Base-by-base conservation (phyloP, 306 rosid genomes). In the Vachellia pachyceras region DNA sequence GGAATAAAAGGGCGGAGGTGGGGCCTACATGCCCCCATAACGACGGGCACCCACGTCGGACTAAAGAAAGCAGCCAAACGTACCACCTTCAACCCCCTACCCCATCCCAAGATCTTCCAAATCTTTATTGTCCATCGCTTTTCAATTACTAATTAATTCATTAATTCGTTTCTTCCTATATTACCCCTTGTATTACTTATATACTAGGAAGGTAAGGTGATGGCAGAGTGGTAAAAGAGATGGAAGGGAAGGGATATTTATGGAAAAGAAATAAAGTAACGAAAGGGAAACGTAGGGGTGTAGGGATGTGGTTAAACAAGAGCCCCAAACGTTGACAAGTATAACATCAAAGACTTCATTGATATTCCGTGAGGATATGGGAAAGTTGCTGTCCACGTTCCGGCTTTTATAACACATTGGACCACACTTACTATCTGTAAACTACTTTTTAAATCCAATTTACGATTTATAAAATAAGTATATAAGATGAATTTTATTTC, bases 321-420 rank as follows among this genome's bases (percentile, higher is more conserved):
- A 90, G 96, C 93, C 90, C 85, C 94, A 85, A 89, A 91, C 89
- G 85, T 94, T 91, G 95, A 94, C 91, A 82, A 82, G 36, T 7
- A n/a, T n/a, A 35, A 17, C 65, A 10, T 23, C 65, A 17, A 65
- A 11, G 44, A 39, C 20, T 12, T 55, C 0, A n/a, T 84, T 25
- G 85, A 68, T n/a, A 80, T 88, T 91, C 90, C 92, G 97, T 91
- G 80, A 52, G 89, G 89, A 86, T 82, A 77, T 39, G 91, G 95
- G 88, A 82, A 90, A 79, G 90, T 39, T 75, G 14, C 35, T 69
- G n/a, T 9, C 52, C 73, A 46, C 67, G 41, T 58, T 36, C 15
- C 15, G 18, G 49, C 7, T 60, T 18, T 13, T 14, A 47, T 44
- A 67, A 9, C 35, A 3, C 5, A 20, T 22, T 46, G 0, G 61